Evolutionary conservation across 2,329 filamentous ascomycete genomes (phyloP), one percentile per base, ranked within the genome.

Genomic region (Drechslerella coelobrocha): DNA sequence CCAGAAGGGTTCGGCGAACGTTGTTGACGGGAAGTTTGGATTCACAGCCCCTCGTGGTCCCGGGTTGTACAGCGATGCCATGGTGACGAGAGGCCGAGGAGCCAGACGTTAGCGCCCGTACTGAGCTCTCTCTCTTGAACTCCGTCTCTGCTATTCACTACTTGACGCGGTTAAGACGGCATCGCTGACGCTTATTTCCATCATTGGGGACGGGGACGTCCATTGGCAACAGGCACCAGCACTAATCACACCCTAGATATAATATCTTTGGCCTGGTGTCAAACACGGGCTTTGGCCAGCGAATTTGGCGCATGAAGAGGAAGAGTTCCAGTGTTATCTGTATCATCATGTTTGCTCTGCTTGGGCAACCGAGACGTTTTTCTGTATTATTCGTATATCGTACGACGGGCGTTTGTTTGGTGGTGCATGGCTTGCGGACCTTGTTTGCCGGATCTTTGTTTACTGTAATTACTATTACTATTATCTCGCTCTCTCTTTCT

Each of bases 1-100:
- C 54, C 17, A 74, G 27, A 68, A 71, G 50, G 68, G 73, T 29
- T 57, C 68, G 21, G 34, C 41, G 12, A 60, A 62, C 39, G 74
- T 75, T 45, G 66, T 75, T 26, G 75, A 76, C 31, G 75, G 75
- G 31, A 74, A 73, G 7, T 75, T 72, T 54, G 75, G 75, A 2
- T 74, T 76, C 34, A 69, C 68, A 29, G 72, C 74, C 12, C 75
- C 75, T 12, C 69, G 63, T 10, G n/a, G 14, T 21, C n/a, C 51
- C 1, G 52, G 65, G 2, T 47, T 69, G 24, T 69, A 69, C 47
- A 69, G 65, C 39, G 65, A 69, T 39, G 41, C 45, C 12, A 45
- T 69, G 57, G 57, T 69, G 39, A 21, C 19, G 31, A 23, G 26
- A 56, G 63, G 24, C 27, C 50, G 27, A 61, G 57, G 51, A 43